Evolutionary conservation across 495 filamentous ascomycete genomes (phyloP), one percentile per base, ranked within the genome.

Genomic region (Massariosphaeria phaeospora): DNA sequence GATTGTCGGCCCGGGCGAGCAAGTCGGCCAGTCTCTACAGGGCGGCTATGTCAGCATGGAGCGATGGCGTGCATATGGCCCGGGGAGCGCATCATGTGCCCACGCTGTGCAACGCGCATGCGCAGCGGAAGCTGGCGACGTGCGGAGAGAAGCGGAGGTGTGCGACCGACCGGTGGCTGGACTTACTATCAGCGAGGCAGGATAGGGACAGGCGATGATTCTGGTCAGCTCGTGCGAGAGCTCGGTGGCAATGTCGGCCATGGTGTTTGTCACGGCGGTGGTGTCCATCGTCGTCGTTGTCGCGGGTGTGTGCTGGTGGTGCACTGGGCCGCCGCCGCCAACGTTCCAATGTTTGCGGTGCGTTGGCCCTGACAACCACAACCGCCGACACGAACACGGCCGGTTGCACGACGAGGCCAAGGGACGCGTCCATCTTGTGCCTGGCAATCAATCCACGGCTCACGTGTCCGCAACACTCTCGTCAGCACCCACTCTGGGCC

Each of bases 1-100:
- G 5, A 13, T 17, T 42, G 21, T 59, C 47, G 10, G 50, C 46
- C 2, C 36, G 33, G 34, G 46, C 49, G 11, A 66, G 34, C 13
- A 70, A 48, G 36, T 59, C 50, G 21, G 63, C 51, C 15, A 70
- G 52, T 27, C 40, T 56, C 66, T 69, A 46, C 17, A 53, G 9
- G 48, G 27, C 40, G 20, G 36, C 30, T 29, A 43, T 45, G 59
- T 63, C 55, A 63, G 59, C 47, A 45, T 36, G 35, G 15, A n/a
- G n/a, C 38, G 38, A 40, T 40, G 15, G 18, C 38, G 33, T 54
- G 53, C 59, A 62, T 45, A 23, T 20, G 12, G 7, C 10, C 3
- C 10, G n/a, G n/a, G n/a, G n/a, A n/a, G n/a, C n/a, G n/a, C 15
- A 45, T 55, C 55, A 59, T 63, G 61, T 63, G 61, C 26, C 43